Conservation (phyloP, 768 basidiomycete species). For the Sporobolomyces pararoseus region DNA sequence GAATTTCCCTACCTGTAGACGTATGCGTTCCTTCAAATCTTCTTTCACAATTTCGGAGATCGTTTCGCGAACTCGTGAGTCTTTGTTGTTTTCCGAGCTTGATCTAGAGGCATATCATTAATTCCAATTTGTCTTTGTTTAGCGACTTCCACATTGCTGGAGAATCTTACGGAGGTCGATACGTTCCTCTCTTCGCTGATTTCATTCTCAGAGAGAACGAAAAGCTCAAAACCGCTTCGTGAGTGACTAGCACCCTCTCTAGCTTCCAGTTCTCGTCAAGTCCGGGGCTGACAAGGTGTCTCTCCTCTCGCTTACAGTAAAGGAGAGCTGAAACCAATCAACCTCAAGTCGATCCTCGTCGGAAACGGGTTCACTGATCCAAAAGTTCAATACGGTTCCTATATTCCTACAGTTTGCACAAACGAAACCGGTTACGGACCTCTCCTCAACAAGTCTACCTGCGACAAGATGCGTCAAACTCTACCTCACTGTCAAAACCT, state of each 20-base stretch:
- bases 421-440: constrained; percentile 41
- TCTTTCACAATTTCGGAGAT: constrained; percentile 35
- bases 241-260: neutral
- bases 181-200: constrained; percentile 43
- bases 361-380: constrained; percentile 46
- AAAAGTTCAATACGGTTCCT: constrained; percentile 41
- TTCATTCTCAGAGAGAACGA: constrained; percentile 42
- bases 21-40: constrained; percentile 39
- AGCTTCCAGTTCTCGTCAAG: no score
- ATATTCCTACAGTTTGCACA: constrained; percentile 42
- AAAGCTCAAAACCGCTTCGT: neutral
- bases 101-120: no score
- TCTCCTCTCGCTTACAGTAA: neutral
- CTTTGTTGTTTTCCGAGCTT: no score
- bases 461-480: constrained; percentile 31
- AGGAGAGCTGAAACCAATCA: constrained; percentile 17
- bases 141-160: constrained; percentile 41
- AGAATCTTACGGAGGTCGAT: constrained; percentile 40
- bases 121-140: no score
- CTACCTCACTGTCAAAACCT: constrained; percentile 40
- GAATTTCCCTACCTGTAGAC: constrained; percentile 17
- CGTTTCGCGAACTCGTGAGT: constrained; percentile 32
- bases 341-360: constrained; percentile 38
- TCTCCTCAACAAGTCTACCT: constrained; percentile 22
- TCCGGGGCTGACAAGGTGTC: neutral